phyloP scores from a whole-genome alignment of 2,329 filamentous ascomycete genomes.

The Chalaropsis ovoidea region DNA sequence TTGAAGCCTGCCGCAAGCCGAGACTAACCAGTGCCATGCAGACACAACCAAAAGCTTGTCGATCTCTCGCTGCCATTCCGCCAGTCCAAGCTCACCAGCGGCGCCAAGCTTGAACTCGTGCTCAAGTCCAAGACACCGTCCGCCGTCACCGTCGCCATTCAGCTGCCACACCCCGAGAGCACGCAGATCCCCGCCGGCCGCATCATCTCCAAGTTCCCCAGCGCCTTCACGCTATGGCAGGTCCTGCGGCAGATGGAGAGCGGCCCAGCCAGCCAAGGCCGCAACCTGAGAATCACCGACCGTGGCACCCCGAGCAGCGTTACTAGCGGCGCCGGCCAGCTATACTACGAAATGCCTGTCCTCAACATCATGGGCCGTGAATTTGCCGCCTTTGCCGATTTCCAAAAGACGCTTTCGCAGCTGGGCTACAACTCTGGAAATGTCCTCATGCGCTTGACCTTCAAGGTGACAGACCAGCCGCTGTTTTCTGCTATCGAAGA shows the following conservation, averaged over 20 bases:
- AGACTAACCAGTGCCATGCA: constrained; percentile 31
- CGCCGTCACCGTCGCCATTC: constrained; percentile 78
- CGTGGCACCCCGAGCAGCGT: constrained; percentile 59
- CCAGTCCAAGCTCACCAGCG: constrained; percentile 68
- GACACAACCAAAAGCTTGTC: constrained; percentile 72
- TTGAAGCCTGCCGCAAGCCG: background rate
- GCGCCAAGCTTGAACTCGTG: constrained; percentile 87
- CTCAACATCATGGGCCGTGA: constrained; percentile 76
- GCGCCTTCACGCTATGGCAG: constrained; percentile 79
- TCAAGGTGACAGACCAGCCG: constrained; percentile 64
- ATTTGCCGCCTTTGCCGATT: constrained; percentile 62
- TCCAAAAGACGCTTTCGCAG: constrained; percentile 82
- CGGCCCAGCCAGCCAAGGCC: constrained; percentile 50
- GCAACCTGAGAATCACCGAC: constrained; percentile 70
- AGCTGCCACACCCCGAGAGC: constrained; percentile 64
- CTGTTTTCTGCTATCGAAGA: constrained; percentile 76
- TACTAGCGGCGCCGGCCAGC: constrained; percentile 54
- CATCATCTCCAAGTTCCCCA: constrained; percentile 75
- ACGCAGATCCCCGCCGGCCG: constrained; percentile 53
- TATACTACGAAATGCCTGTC: constrained; percentile 81
- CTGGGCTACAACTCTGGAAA: constrained; percentile 79
- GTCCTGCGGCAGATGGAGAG: constrained; percentile 84
- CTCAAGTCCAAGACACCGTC: constrained; percentile 76
- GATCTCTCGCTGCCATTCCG: constrained; percentile 79
- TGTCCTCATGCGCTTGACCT: constrained; percentile 66